Evolutionary conservation across 257 asterid genomes (phyloP).

Genomic region (Nicotiana obtusifolia): DNA sequence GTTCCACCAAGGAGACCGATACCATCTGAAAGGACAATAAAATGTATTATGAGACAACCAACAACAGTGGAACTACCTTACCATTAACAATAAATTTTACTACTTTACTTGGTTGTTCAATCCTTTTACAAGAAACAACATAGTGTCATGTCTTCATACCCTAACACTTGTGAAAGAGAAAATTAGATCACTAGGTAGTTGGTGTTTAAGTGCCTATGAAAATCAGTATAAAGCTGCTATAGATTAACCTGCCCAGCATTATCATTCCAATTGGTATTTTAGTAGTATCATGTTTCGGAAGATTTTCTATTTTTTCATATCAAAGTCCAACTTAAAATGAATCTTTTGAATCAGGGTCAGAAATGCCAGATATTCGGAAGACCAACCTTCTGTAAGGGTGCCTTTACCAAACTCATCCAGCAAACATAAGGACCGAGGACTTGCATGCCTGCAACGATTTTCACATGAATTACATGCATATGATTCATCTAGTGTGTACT

Average conservation of each 20-base stretch:
- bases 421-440: constrained; percentile 72
- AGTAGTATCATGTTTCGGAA: not conserved
- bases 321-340: not conserved
- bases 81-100: not conserved
- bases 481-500: not conserved
- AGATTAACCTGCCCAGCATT: not conserved
- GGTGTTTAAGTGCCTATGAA: not conserved
- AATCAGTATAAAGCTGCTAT: not conserved
- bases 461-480: constrained; percentile 2
- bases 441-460: constrained; percentile 68
- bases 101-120: not conserved
- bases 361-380: not conserved
- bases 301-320: not conserved
- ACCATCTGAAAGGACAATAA: constrained; percentile 59
- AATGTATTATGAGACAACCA: not conserved
- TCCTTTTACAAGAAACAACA: not conserved
- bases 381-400: constrained; percentile 92
- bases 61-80: not conserved
- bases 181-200: not conserved
- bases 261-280: not conserved
- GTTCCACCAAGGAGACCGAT: constrained; percentile 96
- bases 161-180: not conserved
- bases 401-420: constrained; percentile 98
- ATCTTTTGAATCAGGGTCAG: not conserved
- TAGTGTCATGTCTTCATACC: not conserved